Conservation (phyloP, 305 asterid genomes). For the Plantago rigida region DNA sequence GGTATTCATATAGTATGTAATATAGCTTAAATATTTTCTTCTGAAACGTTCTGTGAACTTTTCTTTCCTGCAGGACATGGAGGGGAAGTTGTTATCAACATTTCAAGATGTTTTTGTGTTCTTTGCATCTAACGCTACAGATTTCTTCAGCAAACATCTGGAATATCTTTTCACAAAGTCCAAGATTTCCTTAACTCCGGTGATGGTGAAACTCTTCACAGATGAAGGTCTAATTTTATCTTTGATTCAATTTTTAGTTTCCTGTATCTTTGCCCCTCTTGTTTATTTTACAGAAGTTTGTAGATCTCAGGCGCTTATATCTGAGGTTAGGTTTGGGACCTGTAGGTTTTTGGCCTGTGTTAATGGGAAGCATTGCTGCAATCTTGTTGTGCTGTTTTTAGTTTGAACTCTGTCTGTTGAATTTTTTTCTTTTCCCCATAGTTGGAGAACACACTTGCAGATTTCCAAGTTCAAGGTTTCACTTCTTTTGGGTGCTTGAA, state of each 20-base stretch:
- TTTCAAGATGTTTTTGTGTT: slow-evolving; percentile 62
- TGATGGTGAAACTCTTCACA: slow-evolving; percentile 49
- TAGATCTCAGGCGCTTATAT: background rate
- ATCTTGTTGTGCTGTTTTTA: background rate
- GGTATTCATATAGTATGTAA: slow-evolving; percentile 25
- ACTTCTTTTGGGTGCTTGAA: too few species aligned
- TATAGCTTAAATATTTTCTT: background rate
- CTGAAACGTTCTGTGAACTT: slow-evolving; percentile 20
- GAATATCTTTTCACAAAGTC: slow-evolving; percentile 44
- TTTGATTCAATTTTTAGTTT: slow-evolving; percentile 9
- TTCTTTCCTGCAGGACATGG: slow-evolving; percentile 46
- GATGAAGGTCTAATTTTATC: slow-evolving; percentile 56
- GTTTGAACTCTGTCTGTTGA: too few species aligned
- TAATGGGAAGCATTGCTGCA: too few species aligned
- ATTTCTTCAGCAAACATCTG: slow-evolving; percentile 50
- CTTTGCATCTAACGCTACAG: slow-evolving; percentile 49
- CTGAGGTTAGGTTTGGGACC: background rate
- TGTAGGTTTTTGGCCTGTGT: background rate
- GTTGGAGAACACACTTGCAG: too few species aligned
- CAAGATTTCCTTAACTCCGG: slow-evolving; percentile 39
- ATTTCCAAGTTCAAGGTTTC: too few species aligned
- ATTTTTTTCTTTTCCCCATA: too few species aligned
- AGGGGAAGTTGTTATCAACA: slow-evolving; percentile 44
- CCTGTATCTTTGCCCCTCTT: background rate
- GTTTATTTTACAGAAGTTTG: slow-evolving; percentile 10